These are phyloP conservation scores for Cyclocybe aegerita DNA, from an alignment of 768 basidiomycete species.

Conservation along the genomic window DNA sequence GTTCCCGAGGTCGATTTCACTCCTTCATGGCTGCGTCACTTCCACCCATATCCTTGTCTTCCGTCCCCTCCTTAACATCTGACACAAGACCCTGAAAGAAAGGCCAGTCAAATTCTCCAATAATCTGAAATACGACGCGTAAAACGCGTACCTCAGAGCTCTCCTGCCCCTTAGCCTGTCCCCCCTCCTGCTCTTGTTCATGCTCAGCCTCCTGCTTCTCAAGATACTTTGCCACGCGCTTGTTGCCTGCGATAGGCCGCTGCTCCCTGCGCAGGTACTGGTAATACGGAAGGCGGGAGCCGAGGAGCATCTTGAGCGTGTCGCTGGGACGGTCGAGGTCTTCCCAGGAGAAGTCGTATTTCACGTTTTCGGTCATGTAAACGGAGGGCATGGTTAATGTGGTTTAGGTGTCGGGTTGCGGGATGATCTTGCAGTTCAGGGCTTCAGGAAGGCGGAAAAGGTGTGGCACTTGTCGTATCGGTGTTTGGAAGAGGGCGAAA, in stretches of 20 bases:
- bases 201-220: too few relatives aligned
- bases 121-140: too few relatives aligned
- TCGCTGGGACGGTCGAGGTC: conserved; percentile 6
- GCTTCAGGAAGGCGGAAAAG: background rate
- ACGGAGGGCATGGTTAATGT: background rate
- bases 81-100: too few relatives aligned
- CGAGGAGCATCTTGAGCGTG: background rate
- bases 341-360: background rate
- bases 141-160: too few relatives aligned
- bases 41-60: too few relatives aligned
- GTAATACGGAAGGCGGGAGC: background rate
- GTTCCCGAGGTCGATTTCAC: too few relatives aligned
- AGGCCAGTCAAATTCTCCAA: too few relatives aligned
- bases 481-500: too few relatives aligned
- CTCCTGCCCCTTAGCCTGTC: too few relatives aligned
- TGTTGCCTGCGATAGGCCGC: conserved; percentile 16
- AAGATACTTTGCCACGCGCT: conserved; percentile 6
- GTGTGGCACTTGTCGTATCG: background rate
- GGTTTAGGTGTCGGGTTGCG: background rate
- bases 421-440: background rate
- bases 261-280: conserved; percentile 2
- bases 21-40: too few relatives aligned
- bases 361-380: conserved; percentile 2
- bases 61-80: too few relatives aligned
- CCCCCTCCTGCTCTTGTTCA: too few relatives aligned